Conservation (phyloP, 1,284 basidiomycete species). For the Mycosarcoma maydis region DNA sequence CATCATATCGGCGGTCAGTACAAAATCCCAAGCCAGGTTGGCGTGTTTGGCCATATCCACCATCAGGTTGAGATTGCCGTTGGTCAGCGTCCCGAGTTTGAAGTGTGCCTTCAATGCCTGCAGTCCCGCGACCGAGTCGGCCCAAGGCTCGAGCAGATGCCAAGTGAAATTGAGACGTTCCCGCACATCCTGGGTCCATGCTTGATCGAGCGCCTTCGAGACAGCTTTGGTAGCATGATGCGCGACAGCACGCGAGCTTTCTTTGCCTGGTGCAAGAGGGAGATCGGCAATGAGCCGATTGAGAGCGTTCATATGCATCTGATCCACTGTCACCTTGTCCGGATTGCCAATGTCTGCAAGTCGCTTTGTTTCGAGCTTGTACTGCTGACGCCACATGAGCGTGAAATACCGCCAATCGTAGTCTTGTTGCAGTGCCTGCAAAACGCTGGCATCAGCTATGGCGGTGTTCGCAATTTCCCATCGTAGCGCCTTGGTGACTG, state of each 20-base stretch:
- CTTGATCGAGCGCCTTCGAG: conserved; percentile 13
- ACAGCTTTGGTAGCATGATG: not conserved
- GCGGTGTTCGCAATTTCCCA: conserved; percentile 7
- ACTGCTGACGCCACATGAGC: conserved; percentile 22
- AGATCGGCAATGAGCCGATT: conserved; percentile 19
- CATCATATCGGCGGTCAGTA: conserved; percentile 28
- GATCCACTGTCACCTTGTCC: conserved; percentile 31
- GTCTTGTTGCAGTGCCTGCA: conserved; percentile 7
- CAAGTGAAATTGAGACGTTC: conserved; percentile 30
- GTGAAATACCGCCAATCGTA: conserved; percentile 42
- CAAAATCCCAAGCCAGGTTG: conserved; percentile 29
- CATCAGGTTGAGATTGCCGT: conserved; percentile 38
- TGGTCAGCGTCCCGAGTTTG: conserved; percentile 31
- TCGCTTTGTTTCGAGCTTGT: conserved; percentile 21
- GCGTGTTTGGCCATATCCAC: conserved; percentile 34
- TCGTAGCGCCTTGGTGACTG: conserved; percentile 24
- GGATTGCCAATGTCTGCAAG: conserved; percentile 27
- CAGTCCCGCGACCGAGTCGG: conserved; percentile 19
- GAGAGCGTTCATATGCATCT: conserved; percentile 32
- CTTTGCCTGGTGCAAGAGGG: not conserved
- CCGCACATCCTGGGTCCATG: conserved; percentile 12
- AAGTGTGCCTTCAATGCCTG: conserved; percentile 1
- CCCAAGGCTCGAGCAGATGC: conserved; percentile 35
- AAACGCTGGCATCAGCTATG: not conserved
- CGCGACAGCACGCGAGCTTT: not conserved